phyloP scores from a whole-genome alignment of 2,329 filamentous ascomycete genomes.

The Pezicula radicicola region DNA sequence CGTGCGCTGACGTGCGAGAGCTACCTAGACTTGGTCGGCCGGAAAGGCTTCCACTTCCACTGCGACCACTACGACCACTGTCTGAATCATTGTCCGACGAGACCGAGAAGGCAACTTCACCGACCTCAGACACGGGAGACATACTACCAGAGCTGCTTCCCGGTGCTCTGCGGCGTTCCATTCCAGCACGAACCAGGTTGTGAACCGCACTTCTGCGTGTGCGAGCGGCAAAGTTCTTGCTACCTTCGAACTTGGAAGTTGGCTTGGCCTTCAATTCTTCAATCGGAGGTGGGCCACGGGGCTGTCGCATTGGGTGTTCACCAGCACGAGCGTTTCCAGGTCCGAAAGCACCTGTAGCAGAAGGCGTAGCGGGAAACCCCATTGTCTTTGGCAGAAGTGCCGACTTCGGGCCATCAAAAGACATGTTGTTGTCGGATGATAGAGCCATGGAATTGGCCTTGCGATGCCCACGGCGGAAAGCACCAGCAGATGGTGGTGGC shows the following conservation, averaged over 20 bases:
- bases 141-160: constrained; percentile 76
- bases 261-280: constrained; percentile 90
- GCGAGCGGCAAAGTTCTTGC: constrained; percentile 94
- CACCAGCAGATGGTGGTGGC: constrained; percentile 83
- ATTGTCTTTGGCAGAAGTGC: constrained; percentile 72
- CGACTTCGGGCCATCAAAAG: constrained; percentile 45
- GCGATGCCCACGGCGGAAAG: constrained; percentile 91
- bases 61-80: constrained; percentile 62
- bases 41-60: constrained; percentile 76
- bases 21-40: constrained; percentile 67
- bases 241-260: constrained; percentile 89
- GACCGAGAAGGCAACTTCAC: constrained; percentile 59
- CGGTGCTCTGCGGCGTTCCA: constrained; percentile 74
- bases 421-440: constrained; percentile 16
- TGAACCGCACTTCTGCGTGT: constrained; percentile 89
- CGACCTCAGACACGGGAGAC: constrained; percentile 84
- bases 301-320: constrained; percentile 91
- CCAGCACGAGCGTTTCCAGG: constrained; percentile 91
- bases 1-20: constrained; percentile 74
- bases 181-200: constrained; percentile 85
- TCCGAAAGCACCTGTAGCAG: constrained; percentile 77
- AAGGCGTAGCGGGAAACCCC: constrained; percentile 74
- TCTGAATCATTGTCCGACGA: constrained; percentile 74
- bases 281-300: constrained; percentile 84
- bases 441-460: constrained; percentile 70